Evolutionary conservation across 1,284 basidiomycete species (phyloP), one percentile per base, ranked within the genome.

Genomic region (Volvariella volvacea): DNA sequence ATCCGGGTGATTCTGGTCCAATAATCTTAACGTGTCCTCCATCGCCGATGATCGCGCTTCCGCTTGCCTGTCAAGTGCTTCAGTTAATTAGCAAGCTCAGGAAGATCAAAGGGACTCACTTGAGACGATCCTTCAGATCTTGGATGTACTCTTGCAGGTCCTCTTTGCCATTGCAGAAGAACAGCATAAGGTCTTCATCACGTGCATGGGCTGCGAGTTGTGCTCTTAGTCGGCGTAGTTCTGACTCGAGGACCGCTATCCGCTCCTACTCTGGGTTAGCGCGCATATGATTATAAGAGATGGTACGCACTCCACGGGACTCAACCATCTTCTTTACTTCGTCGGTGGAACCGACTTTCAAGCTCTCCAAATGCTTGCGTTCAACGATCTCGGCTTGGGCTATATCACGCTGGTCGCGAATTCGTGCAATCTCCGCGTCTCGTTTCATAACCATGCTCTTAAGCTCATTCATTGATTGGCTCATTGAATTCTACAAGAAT

Each of bases 341-440:
- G 36, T 87, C 77, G 3, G 78, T 58, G 14, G 82, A 80, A n/a
- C 76, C 68, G 36, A 74, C 56, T 59, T 83, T 87, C 44, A 80
- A 68, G 36, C 64, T 61, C 32, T 92, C 88, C 50, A 75, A 78
- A 20, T 80, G 74, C 58, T 78, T 83, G 45, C 84, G 74, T 57
- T 93, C 89, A 30, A 72, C 65, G 30, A 92, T 56, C 55, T 95
- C 90, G 1, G 83, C 78, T 10, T 67, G 65, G 38, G 77, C 68
- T 49, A 91, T 87, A 56, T 96, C 92, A 31, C 92, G 80, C 51
- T 85, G 76, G 40, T 87, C 85, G 20, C 93, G 80, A 25, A 96
- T 69, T 38, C 93, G 80, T 14, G 74, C 68, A 47, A 83, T 75
- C 51, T 96, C 92, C 1, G 68, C 63, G 55, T 94, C 88, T 42